These are phyloP conservation scores for Lactifluus subvellereus DNA, from an alignment of 768 basidiomycete species.

Conservation along the genomic window DNA sequence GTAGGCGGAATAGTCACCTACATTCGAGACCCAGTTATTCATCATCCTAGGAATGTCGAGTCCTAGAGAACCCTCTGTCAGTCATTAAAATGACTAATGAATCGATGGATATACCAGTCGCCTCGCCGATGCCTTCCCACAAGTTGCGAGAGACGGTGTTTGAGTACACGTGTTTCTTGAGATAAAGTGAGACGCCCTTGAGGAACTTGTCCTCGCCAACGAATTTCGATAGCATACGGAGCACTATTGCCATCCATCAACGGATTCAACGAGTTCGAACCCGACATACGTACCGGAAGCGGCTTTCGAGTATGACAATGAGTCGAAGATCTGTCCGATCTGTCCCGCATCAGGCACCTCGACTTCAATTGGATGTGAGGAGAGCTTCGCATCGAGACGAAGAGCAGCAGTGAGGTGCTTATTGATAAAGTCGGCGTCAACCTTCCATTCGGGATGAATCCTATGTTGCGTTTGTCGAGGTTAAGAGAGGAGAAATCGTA, in stretches of 20 bases:
- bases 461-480: slow-evolving; percentile 31
- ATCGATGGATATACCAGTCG: slow-evolving; percentile 45
- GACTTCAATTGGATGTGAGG: slow-evolving; percentile 91
- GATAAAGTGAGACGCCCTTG: slow-evolving; percentile 83
- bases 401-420: slow-evolving; percentile 72
- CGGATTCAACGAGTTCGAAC: background rate
- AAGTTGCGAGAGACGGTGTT: slow-evolving; percentile 84
- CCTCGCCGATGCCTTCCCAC: slow-evolving; percentile 77
- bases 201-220: slow-evolving; percentile 88
- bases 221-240: slow-evolving; percentile 86
- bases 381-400: slow-evolving; percentile 73
- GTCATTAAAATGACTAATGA: background rate
- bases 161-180: slow-evolving; percentile 80
- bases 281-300: slow-evolving; percentile 49
- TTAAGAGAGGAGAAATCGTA: background rate
- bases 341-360: slow-evolving; percentile 81
- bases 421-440: slow-evolving; percentile 77
- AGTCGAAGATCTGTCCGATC: slow-evolving; percentile 78
- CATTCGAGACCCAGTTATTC: slow-evolving; percentile 89
- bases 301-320: slow-evolving; percentile 80
- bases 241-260: slow-evolving; percentile 39
- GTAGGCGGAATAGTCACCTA: slow-evolving; percentile 24
- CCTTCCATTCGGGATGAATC: slow-evolving; percentile 82
- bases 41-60: slow-evolving; percentile 74
- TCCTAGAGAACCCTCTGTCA: slow-evolving; percentile 31